Base-by-base conservation (phyloP, 2,329 filamentous ascomycete species). In the Fusarium cicatricum region DNA sequence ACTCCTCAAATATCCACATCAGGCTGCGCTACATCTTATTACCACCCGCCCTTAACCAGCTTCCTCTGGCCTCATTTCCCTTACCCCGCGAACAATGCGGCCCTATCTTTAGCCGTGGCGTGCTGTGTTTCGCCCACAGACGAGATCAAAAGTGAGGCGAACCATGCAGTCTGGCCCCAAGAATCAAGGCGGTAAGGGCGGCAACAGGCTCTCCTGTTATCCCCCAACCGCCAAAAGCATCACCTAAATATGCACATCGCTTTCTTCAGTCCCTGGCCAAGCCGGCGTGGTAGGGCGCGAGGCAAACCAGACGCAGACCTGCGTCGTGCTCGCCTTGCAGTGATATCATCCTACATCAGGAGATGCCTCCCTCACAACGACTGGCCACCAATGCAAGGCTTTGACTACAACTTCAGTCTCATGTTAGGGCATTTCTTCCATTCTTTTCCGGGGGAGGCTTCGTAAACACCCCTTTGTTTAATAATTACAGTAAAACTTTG, bases 401-500 rank as follows among this genome's bases (percentile, higher is more conserved):
- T 43, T 31, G 11, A 17, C 7, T 9, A 36, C 23, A 38, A 26
- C 15, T 26, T 32, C 15, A 17, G 29, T 36, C 15, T 15, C 15
- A n/a, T 28, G 38, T 21, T 52, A 41, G 55, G 55, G 17, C 34
- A 55, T 61, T 58, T 56, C 58, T 58, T 58, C 51, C 57, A 64
- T 64, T 69, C 53, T 60, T 60, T 58, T 56, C 43, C 50, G 47
- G 56, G 46, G 48, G 55, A 49, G 43, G 53, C 62, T 52, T 55
- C 47, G 47, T 57, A 32, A 39, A 34, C 48, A 26, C 56, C 60
- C 55, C 64, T 56, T 23, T 67, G 53, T 63, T 64, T 62, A 60
- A 68, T 60, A 65, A 68, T 68, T 68, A 68, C 66, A 68, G 55
- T 66, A 65, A 53, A 55, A 60, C 50, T 62, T 58, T 55, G 42